phyloP scores from a whole-genome alignment of 2,329 filamentous ascomycete genomes.

The Diplodia intermedia region DNA sequence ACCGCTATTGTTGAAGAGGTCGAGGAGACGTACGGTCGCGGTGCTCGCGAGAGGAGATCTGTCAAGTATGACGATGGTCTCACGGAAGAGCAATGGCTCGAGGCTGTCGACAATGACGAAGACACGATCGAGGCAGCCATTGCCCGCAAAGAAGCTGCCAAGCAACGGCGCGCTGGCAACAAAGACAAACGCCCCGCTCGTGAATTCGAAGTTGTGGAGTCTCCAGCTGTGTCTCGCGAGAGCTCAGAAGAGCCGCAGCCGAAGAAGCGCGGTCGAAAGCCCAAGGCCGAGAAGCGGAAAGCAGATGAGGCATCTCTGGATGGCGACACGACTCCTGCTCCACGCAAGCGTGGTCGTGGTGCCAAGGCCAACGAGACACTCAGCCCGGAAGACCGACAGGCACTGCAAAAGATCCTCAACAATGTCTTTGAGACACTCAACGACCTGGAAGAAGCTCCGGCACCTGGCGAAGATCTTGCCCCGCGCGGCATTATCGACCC shows the following conservation, averaged over 20 bases:
- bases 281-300: constrained; percentile 83
- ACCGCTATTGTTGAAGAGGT: constrained; percentile 80
- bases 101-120: constrained; percentile 96
- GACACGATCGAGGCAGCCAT: constrained; percentile 93
- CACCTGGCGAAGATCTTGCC: constrained; percentile 55
- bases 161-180: constrained; percentile 79
- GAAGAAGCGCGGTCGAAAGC: constrained; percentile 84
- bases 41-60: constrained; percentile 90
- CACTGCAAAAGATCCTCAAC: constrained; percentile 81
- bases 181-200: constrained; percentile 65
- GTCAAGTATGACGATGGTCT: constrained; percentile 97
- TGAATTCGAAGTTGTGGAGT: constrained; percentile 65
- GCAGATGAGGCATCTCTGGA: constrained; percentile 69
- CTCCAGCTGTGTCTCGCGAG: constrained; percentile 78
- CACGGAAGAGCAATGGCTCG: constrained; percentile 98
- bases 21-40: constrained; percentile 78
- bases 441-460: constrained; percentile 72
- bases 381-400: constrained; percentile 71
- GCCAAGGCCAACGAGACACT: constrained; percentile 72
- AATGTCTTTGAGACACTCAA: constrained; percentile 80
- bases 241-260: constrained; percentile 80
- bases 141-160: constrained; percentile 83
- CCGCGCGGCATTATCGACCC: constrained; percentile 89
- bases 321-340: constrained; percentile 68
- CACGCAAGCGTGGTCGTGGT: constrained; percentile 73